These are phyloP conservation scores for Physcomitrellopsis africana DNA, from an alignment of 225 moss, liverwort and hornwort genomes.

Conservation along the genomic window DNA sequence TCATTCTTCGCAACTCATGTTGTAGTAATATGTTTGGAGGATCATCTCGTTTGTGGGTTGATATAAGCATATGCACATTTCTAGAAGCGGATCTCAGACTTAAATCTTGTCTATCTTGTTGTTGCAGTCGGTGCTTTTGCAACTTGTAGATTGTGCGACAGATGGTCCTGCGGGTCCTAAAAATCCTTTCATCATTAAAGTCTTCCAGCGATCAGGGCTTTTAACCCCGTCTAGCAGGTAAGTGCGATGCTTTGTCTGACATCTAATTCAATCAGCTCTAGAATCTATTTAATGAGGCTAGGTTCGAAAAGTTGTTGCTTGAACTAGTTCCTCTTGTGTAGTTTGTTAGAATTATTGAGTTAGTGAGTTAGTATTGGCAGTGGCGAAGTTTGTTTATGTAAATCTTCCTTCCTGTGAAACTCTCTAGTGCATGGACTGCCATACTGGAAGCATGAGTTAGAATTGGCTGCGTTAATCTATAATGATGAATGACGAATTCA, in stretches of 20 bases:
- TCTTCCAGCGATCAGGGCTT: slow-evolving; percentile 86
- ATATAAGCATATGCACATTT: background rate
- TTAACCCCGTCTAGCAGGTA: slow-evolving; percentile 50
- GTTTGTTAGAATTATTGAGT: too few species aligned
- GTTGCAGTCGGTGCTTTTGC: slow-evolving; percentile 76
- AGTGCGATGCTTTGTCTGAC: slow-evolving; percentile 24
- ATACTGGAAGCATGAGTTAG: background rate
- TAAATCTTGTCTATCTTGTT: slow-evolving; percentile 9
- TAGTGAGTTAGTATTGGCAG: too few species aligned
- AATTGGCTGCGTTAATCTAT: background rate
- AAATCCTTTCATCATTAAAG: slow-evolving; percentile 68
- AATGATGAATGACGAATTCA: slow-evolving; percentile 2
- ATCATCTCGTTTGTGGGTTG: background rate
- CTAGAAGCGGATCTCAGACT: slow-evolving; percentile 19
- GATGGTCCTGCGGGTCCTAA: slow-evolving; percentile 65
- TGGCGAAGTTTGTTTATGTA: too few species aligned
- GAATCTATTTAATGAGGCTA: background rate
- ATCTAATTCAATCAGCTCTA: slow-evolving; percentile 1
- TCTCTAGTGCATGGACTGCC: background rate
- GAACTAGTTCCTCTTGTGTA: background rate
- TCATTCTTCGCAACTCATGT: background rate
- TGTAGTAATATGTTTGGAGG: background rate
- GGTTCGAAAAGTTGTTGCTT: slow-evolving; percentile 6
- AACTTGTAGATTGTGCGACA: slow-evolving; percentile 82
- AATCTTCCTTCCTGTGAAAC: too few species aligned